Base-by-base conservation (phyloP, 345 rosid genomes). In the Iberis pinnata region DNA sequence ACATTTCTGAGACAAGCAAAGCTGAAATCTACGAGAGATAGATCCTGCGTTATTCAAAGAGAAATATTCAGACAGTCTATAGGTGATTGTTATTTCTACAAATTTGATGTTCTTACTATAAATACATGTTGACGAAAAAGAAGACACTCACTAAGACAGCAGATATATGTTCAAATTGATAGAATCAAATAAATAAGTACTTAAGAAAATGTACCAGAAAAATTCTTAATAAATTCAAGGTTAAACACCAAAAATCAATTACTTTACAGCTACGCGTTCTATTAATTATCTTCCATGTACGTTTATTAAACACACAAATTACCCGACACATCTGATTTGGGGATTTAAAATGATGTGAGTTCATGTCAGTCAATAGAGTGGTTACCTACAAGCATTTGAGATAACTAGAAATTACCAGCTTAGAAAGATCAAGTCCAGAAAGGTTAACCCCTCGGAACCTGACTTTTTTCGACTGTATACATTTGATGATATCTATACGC, bases 401-500 rank as follows among this genome's bases (percentile, higher is more conserved):
- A 13, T 49, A 25, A 59, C 49, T 56, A 71, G 51, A 43, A 49
- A 65, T 55, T 84, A 84, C 98, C 92, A 90, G 75, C 67, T 90
- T 87, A 41, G 98, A 90, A 46, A 90, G 95, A 74, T 90, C 92
- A 51, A 90, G 70, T 40, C 95, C 95, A 62, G 92, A 76, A 65
- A 90, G 87, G 75, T 82, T 84, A 69, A 90, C 63, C 25, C 96
- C 96, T 43, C 95, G 83, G 67, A 90, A 81, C 72, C 76, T 81
- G 58, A 78, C 81, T 78, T 40, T 80, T 41, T 82, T 75, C 8
- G 84, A 82, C 65, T 87, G 98, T 71, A 78, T 82, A 56, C 98
- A 87, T 64, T 82, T 90, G 74, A 87, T 87, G 69, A 87, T 78
- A 74, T 90, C 96, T 39, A 71, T 64, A 48, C 98, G 77, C 0